These are phyloP conservation scores for Paracoccidioides brasiliensis DNA, from an alignment of 2,329 filamentous ascomycete genomes.

Conservation along the genomic window DNA sequence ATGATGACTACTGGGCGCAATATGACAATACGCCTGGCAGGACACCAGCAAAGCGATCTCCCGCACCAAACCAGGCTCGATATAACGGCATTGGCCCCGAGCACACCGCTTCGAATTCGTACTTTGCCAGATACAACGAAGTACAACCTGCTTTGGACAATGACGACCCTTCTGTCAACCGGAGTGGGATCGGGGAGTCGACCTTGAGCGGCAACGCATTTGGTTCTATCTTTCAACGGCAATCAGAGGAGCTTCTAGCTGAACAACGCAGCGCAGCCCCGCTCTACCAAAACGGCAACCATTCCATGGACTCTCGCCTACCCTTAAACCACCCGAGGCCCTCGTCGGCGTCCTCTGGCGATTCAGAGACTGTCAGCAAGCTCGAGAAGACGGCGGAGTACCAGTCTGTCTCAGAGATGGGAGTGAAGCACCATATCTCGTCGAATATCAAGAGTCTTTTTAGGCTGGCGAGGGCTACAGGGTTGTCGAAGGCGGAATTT, in stretches of 20 bases:
- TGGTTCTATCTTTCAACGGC: conserved; percentile 26
- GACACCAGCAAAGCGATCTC: conserved; percentile 35
- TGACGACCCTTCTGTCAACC: conserved; percentile 47
- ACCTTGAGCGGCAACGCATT: conserved; percentile 43
- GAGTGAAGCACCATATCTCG: conserved; percentile 50
- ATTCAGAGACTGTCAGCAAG: conserved; percentile 38
- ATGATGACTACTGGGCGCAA: conserved; percentile 53
- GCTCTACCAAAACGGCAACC: background rate
- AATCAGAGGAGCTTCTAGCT: conserved; percentile 18
- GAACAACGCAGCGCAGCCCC: background rate
- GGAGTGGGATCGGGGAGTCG: conserved; percentile 35
- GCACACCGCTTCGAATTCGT: conserved; percentile 39
- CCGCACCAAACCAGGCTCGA: conserved; percentile 16
- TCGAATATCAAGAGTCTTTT: conserved; percentile 52
- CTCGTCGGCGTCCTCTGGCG: conserved; percentile 29
- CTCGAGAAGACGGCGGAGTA: conserved; percentile 42
- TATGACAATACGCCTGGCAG: conserved; percentile 45
- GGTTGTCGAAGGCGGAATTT: conserved; percentile 47
- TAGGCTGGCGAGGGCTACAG: conserved; percentile 44
- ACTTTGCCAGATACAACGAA: conserved; percentile 48
- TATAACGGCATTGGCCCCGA: conserved; percentile 19
- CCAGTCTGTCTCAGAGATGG: conserved; percentile 43
- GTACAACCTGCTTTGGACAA: conserved; percentile 53
- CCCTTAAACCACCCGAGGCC: conserved; percentile 31
- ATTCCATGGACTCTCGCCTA: background rate